Evolutionary conservation across 1,284 basidiomycete genomes (phyloP).

Genomic region (Boletellus dicymbophilus): DNA sequence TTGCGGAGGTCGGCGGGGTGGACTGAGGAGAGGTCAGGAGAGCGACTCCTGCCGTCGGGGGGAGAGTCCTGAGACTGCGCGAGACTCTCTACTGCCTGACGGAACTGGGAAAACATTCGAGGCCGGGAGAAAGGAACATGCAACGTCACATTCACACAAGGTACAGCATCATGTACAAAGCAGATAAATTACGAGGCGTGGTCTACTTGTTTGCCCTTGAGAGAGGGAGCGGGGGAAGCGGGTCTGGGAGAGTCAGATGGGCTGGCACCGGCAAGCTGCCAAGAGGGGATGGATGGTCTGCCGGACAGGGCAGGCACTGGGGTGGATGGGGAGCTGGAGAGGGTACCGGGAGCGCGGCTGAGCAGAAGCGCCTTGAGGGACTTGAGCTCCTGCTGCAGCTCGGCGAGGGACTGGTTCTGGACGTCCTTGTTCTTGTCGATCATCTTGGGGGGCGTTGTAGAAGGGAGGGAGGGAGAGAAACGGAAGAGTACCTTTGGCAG

Average conservation of each 20-base stretch:
- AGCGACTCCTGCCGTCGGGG: constrained; percentile 28
- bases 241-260: constrained; percentile 20
- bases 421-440: constrained; percentile 91
- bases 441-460: constrained; percentile 56
- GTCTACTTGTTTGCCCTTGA: constrained; percentile 48
- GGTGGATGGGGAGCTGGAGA: constrained; percentile 50
- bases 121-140: background rate
- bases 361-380: constrained; percentile 92
- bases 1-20: constrained; percentile 61
- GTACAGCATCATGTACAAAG: constrained; percentile 6
- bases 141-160: background rate
- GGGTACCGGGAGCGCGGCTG: constrained; percentile 49
- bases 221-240: constrained; percentile 16
- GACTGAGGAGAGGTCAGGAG: constrained; percentile 38
- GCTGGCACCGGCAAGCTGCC: constrained; percentile 66
- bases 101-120: constrained; percentile 67
- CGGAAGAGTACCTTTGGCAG: constrained; percentile 73
- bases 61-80: constrained; percentile 40
- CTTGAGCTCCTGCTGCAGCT: constrained; percentile 93
- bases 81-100: constrained; percentile 58
- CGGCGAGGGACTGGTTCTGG: constrained; percentile 76
- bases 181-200: constrained; percentile 18
- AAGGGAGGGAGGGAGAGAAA: background rate
- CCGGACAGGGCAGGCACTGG: constrained; percentile 46
- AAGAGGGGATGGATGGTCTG: constrained; percentile 82